These are phyloP conservation scores for Mikania micrantha DNA, from an alignment of 129 eudicot species.

Conservation along the genomic window DNA sequence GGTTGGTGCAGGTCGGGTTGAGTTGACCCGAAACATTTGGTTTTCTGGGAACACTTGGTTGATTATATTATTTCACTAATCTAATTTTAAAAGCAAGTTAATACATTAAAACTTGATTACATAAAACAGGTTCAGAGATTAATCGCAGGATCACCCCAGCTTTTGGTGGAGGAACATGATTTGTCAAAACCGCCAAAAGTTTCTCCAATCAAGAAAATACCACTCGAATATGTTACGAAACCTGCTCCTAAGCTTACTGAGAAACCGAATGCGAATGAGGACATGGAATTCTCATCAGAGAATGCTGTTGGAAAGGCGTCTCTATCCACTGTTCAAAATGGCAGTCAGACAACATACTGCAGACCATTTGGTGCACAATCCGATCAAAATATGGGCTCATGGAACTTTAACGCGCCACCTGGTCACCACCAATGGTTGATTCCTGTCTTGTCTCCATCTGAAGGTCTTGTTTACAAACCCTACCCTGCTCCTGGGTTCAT, in stretches of 20 bases:
- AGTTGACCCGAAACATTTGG: not conserved
- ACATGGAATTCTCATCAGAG: slow-evolving; percentile 74
- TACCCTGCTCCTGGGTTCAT: slow-evolving; percentile 59
- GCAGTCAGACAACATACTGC: slow-evolving; percentile 36
- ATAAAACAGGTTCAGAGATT: slow-evolving; percentile 69
- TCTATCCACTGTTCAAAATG: slow-evolving; percentile 46
- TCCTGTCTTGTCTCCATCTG: slow-evolving; percentile 93
- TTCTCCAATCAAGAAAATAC: slow-evolving; percentile 44
- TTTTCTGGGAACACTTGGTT: no score
- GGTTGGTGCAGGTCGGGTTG: not conserved
- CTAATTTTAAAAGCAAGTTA: no score
- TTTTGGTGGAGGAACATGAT: slow-evolving; percentile 52
- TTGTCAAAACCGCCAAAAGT: slow-evolving; percentile 46
- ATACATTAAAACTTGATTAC: not conserved
- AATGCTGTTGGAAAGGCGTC: slow-evolving; percentile 64
- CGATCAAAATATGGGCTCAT: slow-evolving; percentile 43
- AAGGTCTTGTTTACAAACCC: slow-evolving; percentile 94
- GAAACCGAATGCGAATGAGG: slow-evolving; percentile 39
- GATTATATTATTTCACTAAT: not conserved
- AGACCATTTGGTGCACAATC: slow-evolving; percentile 35
- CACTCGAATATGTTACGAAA: slow-evolving; percentile 47
- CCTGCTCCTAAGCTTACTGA: slow-evolving; percentile 31
- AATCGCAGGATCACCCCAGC: slow-evolving; percentile 76
- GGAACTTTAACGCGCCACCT: slow-evolving; percentile 50
- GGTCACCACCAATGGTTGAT: slow-evolving; percentile 91